These are phyloP conservation scores for Phaeomoniella chlamydospora DNA, from an alignment of 2,329 filamentous ascomycete species.

Conservation along the genomic window DNA sequence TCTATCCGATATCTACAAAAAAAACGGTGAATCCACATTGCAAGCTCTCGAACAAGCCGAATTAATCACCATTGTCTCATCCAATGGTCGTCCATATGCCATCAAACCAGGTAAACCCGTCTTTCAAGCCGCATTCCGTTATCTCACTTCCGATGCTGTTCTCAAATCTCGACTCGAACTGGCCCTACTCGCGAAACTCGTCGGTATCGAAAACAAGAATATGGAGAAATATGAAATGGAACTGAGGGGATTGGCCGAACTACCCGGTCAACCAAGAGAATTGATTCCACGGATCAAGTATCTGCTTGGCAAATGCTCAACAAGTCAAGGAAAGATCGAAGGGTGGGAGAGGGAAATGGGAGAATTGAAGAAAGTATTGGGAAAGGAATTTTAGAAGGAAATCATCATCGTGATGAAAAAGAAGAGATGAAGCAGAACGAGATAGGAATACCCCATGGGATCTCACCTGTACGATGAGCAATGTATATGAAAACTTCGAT, in stretches of 20 bases:
- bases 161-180: slow-evolving; percentile 62
- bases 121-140: slow-evolving; percentile 68
- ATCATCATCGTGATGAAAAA: slow-evolving; percentile 15
- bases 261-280: slow-evolving; percentile 59
- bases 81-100: slow-evolving; percentile 60
- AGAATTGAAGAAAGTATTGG: slow-evolving; percentile 56
- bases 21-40: slow-evolving; percentile 59
- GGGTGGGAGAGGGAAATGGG: slow-evolving; percentile 59
- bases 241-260: slow-evolving; percentile 51
- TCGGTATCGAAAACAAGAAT: slow-evolving; percentile 55
- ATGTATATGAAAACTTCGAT: no score
- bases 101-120: slow-evolving; percentile 77
- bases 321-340: slow-evolving; percentile 61
- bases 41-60: slow-evolving; percentile 73
- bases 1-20: slow-evolving; percentile 60
- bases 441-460: no score
- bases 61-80: slow-evolving; percentile 60
- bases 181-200: slow-evolving; percentile 51
- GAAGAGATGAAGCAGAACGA: background rate
- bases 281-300: slow-evolving; percentile 53
- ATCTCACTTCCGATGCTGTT: slow-evolving; percentile 56
- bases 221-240: slow-evolving; percentile 73
- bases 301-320: slow-evolving; percentile 57
- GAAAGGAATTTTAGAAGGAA: slow-evolving; percentile 29
- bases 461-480: no score